These are phyloP conservation scores for Candida parachauliodes DNA, from an alignment of 805 yeast species.

Conservation along the genomic window DNA sequence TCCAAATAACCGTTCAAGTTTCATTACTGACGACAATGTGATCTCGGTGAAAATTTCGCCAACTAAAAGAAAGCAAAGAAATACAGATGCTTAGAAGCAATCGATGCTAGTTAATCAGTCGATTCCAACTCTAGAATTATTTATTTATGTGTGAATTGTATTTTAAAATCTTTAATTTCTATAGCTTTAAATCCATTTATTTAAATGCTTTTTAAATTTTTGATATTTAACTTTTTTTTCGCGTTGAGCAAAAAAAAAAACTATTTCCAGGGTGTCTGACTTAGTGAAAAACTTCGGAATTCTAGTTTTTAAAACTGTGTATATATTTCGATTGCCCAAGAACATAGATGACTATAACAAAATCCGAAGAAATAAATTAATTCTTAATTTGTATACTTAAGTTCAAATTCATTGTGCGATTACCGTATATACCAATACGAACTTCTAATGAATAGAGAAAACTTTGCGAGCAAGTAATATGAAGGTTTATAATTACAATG, in stretches of 20 bases:
- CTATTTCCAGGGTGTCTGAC: not conserved
- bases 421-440: too few relatives aligned
- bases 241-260: not conserved
- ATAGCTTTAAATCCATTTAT: not conserved
- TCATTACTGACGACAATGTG: not conserved
- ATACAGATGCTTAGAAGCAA: not conserved
- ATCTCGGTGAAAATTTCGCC: not conserved
- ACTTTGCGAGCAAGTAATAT: constrained; percentile 18
- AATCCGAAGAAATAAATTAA: too few relatives aligned
- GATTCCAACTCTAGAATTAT: not conserved
- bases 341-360: too few relatives aligned
- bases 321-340: too few relatives aligned
- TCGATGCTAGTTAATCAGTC: not conserved
- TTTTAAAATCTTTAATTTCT: too few relatives aligned
- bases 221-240: not conserved
- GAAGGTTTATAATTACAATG: constrained; percentile 44
- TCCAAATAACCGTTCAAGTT: not conserved
- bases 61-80: not conserved
- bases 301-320: too few relatives aligned
- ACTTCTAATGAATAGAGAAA: too few relatives aligned
- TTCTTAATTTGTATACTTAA: too few relatives aligned
- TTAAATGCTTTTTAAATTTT: too few relatives aligned
- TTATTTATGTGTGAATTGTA: not conserved
- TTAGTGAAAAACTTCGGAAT: too few relatives aligned
- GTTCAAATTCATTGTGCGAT: too few relatives aligned